Conservation (phyloP, 805 yeast species). For the Clavispora carvajalis region DNA sequence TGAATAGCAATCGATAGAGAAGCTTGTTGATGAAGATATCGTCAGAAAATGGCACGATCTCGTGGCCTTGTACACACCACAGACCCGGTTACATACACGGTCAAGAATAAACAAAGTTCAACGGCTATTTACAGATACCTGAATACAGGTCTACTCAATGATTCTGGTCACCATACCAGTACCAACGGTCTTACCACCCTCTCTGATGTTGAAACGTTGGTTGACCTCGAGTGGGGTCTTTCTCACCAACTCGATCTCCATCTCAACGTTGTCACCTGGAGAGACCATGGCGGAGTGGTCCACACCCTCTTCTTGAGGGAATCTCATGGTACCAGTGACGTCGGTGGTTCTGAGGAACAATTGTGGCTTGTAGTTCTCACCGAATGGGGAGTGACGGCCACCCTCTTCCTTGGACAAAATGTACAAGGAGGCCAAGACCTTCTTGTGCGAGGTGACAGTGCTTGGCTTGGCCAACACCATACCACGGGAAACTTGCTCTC, state of each 20-base stretch:
- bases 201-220: slow-evolving; percentile 98
- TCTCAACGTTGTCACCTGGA: slow-evolving; percentile 98
- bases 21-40: no score
- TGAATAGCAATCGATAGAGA: no score
- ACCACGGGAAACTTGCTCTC: slow-evolving; percentile 96
- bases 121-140: slow-evolving; percentile 4
- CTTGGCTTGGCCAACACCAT: slow-evolving; percentile 95
- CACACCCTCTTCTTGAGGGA: slow-evolving; percentile 70
- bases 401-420: slow-evolving; percentile 95
- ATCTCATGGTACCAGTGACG: slow-evolving; percentile 82
- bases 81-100: no score
- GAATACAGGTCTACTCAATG: slow-evolving; percentile 46
- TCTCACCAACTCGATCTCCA: slow-evolving; percentile 83
- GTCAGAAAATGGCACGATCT: no score
- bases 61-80: no score
- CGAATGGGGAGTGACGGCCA: slow-evolving; percentile 98
- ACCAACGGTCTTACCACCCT: slow-evolving; percentile 98
- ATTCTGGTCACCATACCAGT: slow-evolving; percentile 96
- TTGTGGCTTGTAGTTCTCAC: slow-evolving; percentile 97
- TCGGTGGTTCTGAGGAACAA: slow-evolving; percentile 94
- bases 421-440: slow-evolving; percentile 90
- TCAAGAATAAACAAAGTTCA: slow-evolving; percentile 1
- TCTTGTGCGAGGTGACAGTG: slow-evolving; percentile 86
- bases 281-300: slow-evolving; percentile 87
- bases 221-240: slow-evolving; percentile 94